Evolutionary conservation across 345 rosid genomes (phyloP), one percentile per base, ranked within the genome.

Genomic region (Firmiana major): DNA sequence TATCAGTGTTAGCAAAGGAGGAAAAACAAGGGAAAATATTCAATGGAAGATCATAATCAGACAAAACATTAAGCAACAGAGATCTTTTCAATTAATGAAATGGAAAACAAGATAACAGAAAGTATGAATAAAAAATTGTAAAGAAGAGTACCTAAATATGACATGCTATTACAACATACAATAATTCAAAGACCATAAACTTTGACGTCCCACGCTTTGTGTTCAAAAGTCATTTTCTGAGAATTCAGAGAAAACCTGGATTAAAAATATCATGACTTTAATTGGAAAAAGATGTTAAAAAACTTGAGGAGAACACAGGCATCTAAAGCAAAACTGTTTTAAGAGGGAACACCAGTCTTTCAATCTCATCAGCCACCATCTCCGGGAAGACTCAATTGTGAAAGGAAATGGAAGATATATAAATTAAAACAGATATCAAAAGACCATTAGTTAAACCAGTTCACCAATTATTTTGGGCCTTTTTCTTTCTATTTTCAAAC

Each of bases 121-220:
- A 38, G 63, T n/a, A 43, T 3, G 40, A 16, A 54, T 3, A 21
- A 67, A 24, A n/a, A 31, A 64, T n/a, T n/a, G n/a, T n/a, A n/a
- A n/a, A n/a, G n/a, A n/a, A 42, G 49, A n/a, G 31, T n/a, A 42
- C 36, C n/a, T 7, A 55, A 58, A 73, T 38, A 31, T n/a, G 21
- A 40, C 51, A 73, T 68, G 54, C 57, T 46, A 68, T 24, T 36
- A 57, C 46, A 59, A 57, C 53, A 55, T 36, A 73, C 38, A 73
- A 73, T 21, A 38, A 7, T 22, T 28, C 63, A 54, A 54, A 57
- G 34, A 57, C 6, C 31, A 34, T 54, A 51, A 72, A 53, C 13
- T 72, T 72, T 31, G 16, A 34, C 10, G 43, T 34, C 24, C 48
- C 28, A 54, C 17, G 60, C 12, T 38, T 34, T 36, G 1, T 22